Conservation (phyloP, 2,329 filamentous ascomycete genomes). For the Lecanicillium sp. region DNA sequence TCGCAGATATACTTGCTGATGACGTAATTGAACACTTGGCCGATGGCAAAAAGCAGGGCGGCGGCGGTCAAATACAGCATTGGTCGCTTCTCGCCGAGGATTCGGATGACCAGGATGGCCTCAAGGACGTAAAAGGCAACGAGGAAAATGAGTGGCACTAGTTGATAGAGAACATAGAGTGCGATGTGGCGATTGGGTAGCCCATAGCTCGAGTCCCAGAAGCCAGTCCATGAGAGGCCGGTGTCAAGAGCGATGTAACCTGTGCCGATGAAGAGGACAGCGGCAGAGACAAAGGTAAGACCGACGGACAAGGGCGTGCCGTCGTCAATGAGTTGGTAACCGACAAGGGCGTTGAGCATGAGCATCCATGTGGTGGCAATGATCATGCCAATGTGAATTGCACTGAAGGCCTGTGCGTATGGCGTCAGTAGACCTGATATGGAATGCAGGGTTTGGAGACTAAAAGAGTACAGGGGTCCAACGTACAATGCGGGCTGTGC, state of each 20-base stretch:
- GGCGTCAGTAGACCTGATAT: no score
- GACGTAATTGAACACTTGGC: slow-evolving; percentile 94
- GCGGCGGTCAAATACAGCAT: slow-evolving; percentile 79
- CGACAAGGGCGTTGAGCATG: slow-evolving; percentile 84
- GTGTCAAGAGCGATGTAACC: slow-evolving; percentile 96
- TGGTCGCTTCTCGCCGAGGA: slow-evolving; percentile 84
- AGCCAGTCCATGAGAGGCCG: slow-evolving; percentile 74
- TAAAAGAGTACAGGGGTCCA: background rate
- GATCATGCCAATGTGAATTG: slow-evolving; percentile 84
- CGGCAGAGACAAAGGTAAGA: slow-evolving; percentile 64
- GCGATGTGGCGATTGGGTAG: slow-evolving; percentile 67
- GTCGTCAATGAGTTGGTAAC: slow-evolving; percentile 89
- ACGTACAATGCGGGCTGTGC: slow-evolving; percentile 64
- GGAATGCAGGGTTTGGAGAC: slow-evolving; percentile 14
- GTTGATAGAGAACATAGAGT: slow-evolving; percentile 89
- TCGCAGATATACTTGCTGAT: slow-evolving; percentile 86
- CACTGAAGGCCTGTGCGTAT: slow-evolving; percentile 77
- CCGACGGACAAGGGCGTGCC: slow-evolving; percentile 79
- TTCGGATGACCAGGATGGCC: slow-evolving; percentile 69
- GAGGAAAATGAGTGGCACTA: slow-evolving; percentile 83
- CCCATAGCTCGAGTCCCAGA: slow-evolving; percentile 57
- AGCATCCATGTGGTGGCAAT: slow-evolving; percentile 84
- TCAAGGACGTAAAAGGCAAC: slow-evolving; percentile 82
- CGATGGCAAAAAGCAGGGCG: slow-evolving; percentile 76
- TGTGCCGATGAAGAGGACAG: slow-evolving; percentile 74